Evolutionary conservation across 495 filamentous ascomycete genomes (phyloP), one percentile per base, ranked within the genome.

Genomic region (Rostrohypoxylon terebratum): DNA sequence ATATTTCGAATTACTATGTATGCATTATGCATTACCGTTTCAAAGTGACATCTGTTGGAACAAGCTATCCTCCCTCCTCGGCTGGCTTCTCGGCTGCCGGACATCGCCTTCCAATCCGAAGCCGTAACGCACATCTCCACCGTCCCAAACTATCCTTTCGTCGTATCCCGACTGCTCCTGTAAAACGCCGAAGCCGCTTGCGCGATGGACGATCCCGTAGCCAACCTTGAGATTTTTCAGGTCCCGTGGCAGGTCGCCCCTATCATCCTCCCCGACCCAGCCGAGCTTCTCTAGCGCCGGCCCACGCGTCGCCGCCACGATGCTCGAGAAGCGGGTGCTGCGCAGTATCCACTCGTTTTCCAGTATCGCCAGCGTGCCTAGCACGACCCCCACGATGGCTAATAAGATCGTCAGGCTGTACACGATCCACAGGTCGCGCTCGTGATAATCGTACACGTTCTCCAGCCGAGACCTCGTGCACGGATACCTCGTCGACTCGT

Each of bases 31-130:
- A 48, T 50, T 8, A 58, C 14, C 8, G 9, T 81, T 68, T 77
- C 28, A 28, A 28, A 28, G 28, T 28, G 3, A 76, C 60, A 77
- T 73, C 48, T 82, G 78, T 8, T 48, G 61, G 40, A 70, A 69
- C 4, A 67, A 45, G 48, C 23, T 73, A 9, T 59, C 61, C 59
- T 66, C 71, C 2, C 67, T 69, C 23, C 55, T 69, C 14, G 38
- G 18, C 66, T 76, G 75, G 11, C 18, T 59, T 47, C 53, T 69
- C 11, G 20, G 33, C 59, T 78, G 75, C 57, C 45, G 70, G 23
- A 81, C 71, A 45, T 81, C 77, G 4, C 77, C 78, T 38, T 82
- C 77, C 36, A 81, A 66, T 40, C 75, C 79, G 63, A 82, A 82
- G 5, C 79, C 76, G 66, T 76, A 79, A 48, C 63, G 72, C 36